Evolutionary conservation across 2,329 filamentous ascomycete genomes (phyloP).

Genomic region (Metarhizium brunneum): DNA sequence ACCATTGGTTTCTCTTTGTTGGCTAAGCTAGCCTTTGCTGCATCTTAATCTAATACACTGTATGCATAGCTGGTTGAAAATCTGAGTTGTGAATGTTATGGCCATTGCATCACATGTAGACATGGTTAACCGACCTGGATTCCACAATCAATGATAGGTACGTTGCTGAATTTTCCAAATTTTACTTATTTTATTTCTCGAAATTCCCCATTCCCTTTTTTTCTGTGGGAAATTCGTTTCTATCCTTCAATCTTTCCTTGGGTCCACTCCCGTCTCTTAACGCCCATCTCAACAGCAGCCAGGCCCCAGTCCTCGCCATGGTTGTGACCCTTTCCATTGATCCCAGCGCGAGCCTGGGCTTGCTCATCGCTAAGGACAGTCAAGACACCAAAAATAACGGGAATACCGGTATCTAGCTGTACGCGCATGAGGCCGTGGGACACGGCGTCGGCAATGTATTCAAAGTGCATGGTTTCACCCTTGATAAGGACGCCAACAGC

Average conservation of each 20-base stretch:
- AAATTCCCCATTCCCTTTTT: background rate
- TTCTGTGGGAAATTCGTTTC: background rate
- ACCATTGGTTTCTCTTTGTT: background rate
- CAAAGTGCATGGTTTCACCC: constrained; percentile 98
- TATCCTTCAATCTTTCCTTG: constrained; percentile 51
- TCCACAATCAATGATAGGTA: background rate
- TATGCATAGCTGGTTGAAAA: too few species aligned
- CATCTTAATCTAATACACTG: background rate
- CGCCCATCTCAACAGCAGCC: constrained; percentile 87
- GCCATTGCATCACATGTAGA: background rate
- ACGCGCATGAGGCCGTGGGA: constrained; percentile 91
- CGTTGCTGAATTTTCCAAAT: background rate
- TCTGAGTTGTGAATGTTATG: too few species aligned
- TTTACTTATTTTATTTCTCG: background rate
- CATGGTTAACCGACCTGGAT: background rate
- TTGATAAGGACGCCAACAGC: constrained; percentile 96
- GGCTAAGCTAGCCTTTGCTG: background rate
- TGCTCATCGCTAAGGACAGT: constrained; percentile 86
- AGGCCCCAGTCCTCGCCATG: constrained; percentile 95
- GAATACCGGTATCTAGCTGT: constrained; percentile 79
- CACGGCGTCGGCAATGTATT: constrained; percentile 91
- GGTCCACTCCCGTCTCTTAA: constrained; percentile 78
- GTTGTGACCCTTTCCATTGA: constrained; percentile 64
- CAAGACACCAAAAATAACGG: constrained; percentile 85
- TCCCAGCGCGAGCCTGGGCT: constrained; percentile 72